Base-by-base conservation (phyloP, 352 stramenopile genomes). In the Plasmopara viticola region DNA sequence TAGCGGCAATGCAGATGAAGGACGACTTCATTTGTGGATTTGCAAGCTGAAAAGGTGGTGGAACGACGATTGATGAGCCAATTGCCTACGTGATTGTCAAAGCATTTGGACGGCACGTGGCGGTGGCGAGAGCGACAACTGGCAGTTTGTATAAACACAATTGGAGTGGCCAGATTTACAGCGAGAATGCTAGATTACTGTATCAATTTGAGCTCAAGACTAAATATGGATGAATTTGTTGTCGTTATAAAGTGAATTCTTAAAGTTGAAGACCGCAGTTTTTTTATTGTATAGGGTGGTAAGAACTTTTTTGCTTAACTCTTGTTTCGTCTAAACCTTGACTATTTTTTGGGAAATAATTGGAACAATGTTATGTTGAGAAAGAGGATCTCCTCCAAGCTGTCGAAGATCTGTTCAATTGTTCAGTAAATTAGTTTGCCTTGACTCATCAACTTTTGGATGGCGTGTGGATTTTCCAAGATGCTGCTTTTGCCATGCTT, bases 401-500 rank as follows among this genome's bases (percentile, higher is more conserved):
- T 35, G 10, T 35, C 10, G 20, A 44, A 3, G 20, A 25, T 1
- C 20, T 25, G 20, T 25, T 3, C 3, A 25, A 25, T 47, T 40
- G 17, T 31, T 15, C 25, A 4, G 45, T 64, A 20, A 51, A 52
- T 3, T 25, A 3, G 20, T 35, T 65, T 10, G 13, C 30, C 5
- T 46, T 68, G 14, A 45, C 60, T 35, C 39, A 63, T 15, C 20
- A 44, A 47, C 63, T 28, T 33, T 60, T 35, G 45, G 17, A 44
- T 50, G 52, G 47, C 14, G 20, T 37, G 12, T 70, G 62, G 58
- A 44, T 66, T 10, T n/a, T 55, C 28, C 13, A 53, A 17, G 38
- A 58, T 15, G 18, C 14, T 53, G 48, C 47, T 10, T 56, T 75
- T 44, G 53, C 51, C n/a, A 38, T 74, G n/a, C 38, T 77, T 20